These are phyloP conservation scores for Dactylonectria macrodidyma DNA, from an alignment of 2,329 filamentous ascomycete species.

Conservation along the genomic window DNA sequence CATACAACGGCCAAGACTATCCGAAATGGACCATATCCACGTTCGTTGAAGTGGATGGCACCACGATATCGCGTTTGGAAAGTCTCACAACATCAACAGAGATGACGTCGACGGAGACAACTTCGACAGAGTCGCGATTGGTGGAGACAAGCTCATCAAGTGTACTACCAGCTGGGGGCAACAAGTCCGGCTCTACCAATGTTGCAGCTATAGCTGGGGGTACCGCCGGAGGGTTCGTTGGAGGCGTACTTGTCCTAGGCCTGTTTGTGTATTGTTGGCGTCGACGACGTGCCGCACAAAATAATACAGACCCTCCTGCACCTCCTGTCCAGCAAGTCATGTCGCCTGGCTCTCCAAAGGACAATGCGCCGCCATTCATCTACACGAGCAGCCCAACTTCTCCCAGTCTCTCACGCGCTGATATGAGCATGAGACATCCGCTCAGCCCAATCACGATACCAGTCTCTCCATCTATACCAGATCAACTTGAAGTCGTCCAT, in stretches of 20 bases:
- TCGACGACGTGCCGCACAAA: background rate
- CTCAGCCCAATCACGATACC: background rate
- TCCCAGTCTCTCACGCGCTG: background rate
- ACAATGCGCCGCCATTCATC: background rate
- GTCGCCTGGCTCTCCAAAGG: background rate
- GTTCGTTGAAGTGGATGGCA: constrained; percentile 3
- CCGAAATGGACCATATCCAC: constrained; percentile 10
- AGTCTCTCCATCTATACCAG: background rate
- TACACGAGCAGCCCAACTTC: background rate
- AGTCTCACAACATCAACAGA: background rate
- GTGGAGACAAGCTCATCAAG: background rate
- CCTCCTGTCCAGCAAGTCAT: background rate
- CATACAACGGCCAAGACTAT: constrained; percentile 21
- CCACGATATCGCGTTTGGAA: background rate
- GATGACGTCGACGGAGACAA: background rate
- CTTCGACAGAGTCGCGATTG: background rate
- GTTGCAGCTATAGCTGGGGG: background rate
- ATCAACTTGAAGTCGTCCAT: background rate
- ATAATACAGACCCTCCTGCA: background rate
- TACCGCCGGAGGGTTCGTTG: background rate
- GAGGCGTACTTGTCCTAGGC: background rate
- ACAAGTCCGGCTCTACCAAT: background rate
- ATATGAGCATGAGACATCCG: background rate
- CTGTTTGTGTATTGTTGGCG: background rate
- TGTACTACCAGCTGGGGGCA: background rate